Evolutionary conservation across 2,329 filamentous ascomycete genomes (phyloP).

Genomic region (Neoarthrinium moseri): DNA sequence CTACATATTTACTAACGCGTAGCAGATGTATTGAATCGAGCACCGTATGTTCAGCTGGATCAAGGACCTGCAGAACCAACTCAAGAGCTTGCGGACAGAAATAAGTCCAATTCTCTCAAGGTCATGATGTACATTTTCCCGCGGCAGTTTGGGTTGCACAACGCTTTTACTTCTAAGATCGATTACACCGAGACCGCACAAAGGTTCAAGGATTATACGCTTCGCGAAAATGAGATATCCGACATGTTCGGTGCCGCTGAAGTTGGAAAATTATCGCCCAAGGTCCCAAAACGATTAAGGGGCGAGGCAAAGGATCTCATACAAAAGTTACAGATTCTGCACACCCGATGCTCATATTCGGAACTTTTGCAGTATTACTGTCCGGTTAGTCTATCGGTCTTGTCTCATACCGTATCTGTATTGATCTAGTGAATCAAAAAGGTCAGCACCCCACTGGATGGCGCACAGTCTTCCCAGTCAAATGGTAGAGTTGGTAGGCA

Average conservation of each 20-base stretch:
- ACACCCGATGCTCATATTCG: conserved; percentile 76
- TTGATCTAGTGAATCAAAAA: too few species aligned
- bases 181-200: conserved; percentile 67
- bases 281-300: conserved; percentile 66
- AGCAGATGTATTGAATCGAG: conserved; percentile 79
- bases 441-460: too few species aligned
- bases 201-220: conserved; percentile 78
- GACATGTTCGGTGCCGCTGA: conserved; percentile 31
- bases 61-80: conserved; percentile 7
- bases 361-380: conserved; percentile 81
- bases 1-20: conserved; percentile 11
- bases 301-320: conserved; percentile 61
- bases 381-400: conserved; percentile 47
- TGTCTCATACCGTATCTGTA: too few species aligned
- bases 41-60: conserved; percentile 33
- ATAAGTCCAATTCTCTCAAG: conserved; percentile 59
- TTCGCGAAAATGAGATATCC: conserved; percentile 79
- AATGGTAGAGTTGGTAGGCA: too few species aligned
- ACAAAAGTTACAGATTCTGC: conserved; percentile 65
- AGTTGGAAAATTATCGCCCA: conserved; percentile 15
- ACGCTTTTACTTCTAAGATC: conserved; percentile 77
- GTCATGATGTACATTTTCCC: conserved; percentile 94
- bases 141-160: conserved; percentile 83
- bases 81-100: conserved; percentile 20
- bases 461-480: too few species aligned